Conservation (phyloP, 192 early-diverging fungal genomes). For the Tieghemiomyces parasiticus region DNA sequence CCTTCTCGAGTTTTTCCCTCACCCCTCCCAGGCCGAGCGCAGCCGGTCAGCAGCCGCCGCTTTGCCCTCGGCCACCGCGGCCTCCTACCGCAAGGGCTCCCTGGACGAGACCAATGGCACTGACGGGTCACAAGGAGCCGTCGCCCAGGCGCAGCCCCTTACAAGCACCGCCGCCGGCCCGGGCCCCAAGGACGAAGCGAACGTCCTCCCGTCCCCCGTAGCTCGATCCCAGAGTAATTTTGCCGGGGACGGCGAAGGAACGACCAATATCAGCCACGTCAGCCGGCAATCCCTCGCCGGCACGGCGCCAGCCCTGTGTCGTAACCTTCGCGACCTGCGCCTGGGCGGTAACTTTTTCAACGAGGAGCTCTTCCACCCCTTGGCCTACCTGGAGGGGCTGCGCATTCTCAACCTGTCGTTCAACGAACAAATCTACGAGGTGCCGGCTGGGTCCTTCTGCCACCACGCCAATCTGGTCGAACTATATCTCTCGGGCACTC, state of each 20-base stretch:
- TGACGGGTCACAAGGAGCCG: no score
- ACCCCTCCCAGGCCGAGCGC: slow-evolving; percentile 26
- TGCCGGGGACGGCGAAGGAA: not conserved
- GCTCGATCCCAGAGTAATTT: not conserved
- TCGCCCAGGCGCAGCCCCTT: no score
- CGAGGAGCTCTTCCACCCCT: slow-evolving; percentile 61
- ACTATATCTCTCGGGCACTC: slow-evolving; percentile 72
- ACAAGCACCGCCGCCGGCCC: no score
- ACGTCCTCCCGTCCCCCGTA: not conserved
- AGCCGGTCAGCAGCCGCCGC: not conserved
- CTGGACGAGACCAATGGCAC: not conserved
- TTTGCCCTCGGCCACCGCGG: not conserved
- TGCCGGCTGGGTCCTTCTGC: slow-evolving; percentile 58
- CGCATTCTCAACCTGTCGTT: slow-evolving; percentile 65
- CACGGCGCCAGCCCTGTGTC: slow-evolving; percentile 33
- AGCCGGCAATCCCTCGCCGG: slow-evolving; percentile 11
- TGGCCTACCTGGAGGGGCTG: slow-evolving; percentile 59
- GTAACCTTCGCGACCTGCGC: slow-evolving; percentile 41
- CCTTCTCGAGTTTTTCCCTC: slow-evolving; percentile 62
- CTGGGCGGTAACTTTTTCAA: slow-evolving; percentile 74
- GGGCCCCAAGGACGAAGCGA: no score
- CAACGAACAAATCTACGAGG: slow-evolving; percentile 64
- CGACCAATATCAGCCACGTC: slow-evolving; percentile 10
- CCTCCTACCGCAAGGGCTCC: not conserved
- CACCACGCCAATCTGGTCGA: slow-evolving; percentile 54